Base-by-base conservation (phyloP, 129 eudicot species). In the sunflower (Helianthus annuus) region DNA sequence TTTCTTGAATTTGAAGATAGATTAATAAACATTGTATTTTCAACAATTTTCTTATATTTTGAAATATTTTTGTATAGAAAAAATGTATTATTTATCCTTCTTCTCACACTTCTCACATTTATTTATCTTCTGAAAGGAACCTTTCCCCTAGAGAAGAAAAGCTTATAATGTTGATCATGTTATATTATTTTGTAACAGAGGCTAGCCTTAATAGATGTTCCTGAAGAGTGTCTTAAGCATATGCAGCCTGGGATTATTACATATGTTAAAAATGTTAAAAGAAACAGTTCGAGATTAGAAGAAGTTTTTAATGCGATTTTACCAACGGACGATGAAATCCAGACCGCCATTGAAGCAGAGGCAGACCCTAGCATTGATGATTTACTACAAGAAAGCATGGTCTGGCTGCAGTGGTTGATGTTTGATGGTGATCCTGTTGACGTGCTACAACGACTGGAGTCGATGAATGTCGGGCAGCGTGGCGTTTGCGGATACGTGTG, bases 361-460 rank as follows among this genome's bases (percentile, higher is more conserved):
- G 54, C 70, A 39, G 86, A 81, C 27, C 71, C 86, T 36, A 62
- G 32, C 34, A 42, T 81, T 66, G 82, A 74, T 51, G 90, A 87
- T 64, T 38, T 67, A 14, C 84, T 77, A 10, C 71, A 66, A 10
- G 97, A 89, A 78, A 89, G 96, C 77, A 78, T 89, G 90, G 45
- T 67, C 45, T 93, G 98, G 97, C 82, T 93, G 79, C 91, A 84
- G 82, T 93, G 97, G 97, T 80, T 89, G 83, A 93, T 93, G 98
- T 89, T 93, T 71, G 92, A 87, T 64, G 76, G 83, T 32, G 96
- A 93, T 58, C 97, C 95, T 1, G 48, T 2, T 6, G 42, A 38
- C 16, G 92, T 83, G 17, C 80, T 89, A 10, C 78, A 80, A 57
- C 74, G 77, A 45, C 75, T 93, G 42, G 87, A 78, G 22, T 54